phyloP scores from a whole-genome alignment of 169 alveolate genomes.

The Condylostoma magnum region DNA sequence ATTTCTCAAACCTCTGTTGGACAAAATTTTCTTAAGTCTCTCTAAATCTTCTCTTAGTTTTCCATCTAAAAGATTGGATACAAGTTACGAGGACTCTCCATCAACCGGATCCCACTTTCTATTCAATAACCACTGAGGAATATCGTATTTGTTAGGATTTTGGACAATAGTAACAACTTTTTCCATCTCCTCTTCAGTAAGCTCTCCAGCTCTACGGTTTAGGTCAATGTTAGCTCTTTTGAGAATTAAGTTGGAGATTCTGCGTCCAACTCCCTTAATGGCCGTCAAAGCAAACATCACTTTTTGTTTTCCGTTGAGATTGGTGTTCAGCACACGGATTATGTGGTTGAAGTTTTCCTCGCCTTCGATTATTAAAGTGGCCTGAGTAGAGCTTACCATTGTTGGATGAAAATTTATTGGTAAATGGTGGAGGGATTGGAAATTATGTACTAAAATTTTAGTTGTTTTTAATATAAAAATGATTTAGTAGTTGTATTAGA shows the following conservation, averaged over 20 bases:
- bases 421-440: too few relatives aligned
- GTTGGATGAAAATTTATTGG: too few relatives aligned
- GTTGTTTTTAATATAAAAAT: neutral
- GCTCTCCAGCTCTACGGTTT: neutral
- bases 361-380: conserved; percentile 7
- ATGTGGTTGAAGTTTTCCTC: conserved; percentile 95
- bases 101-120: neutral
- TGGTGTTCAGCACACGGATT: conserved; percentile 98
- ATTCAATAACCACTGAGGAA: conserved; percentile 90
- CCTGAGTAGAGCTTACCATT: too few relatives aligned
- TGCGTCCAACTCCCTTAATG: neutral
- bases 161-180: neutral
- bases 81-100: neutral
- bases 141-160: conserved; percentile 58
- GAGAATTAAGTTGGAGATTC: conserved; percentile 42
- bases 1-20: conserved; percentile 52
- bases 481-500: neutral
- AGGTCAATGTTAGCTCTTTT: conserved; percentile 93
- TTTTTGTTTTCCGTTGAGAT: conserved; percentile 83
- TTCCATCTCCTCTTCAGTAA: neutral
- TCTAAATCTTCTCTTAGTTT: conserved; percentile 86
- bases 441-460: neutral
- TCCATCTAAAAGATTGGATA: neutral
- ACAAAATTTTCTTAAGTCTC: conserved; percentile 96
- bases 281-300: neutral